These are phyloP conservation scores for Monosporascus cannonballus DNA, from an alignment of 2,329 filamentous ascomycete species.

Conservation along the genomic window DNA sequence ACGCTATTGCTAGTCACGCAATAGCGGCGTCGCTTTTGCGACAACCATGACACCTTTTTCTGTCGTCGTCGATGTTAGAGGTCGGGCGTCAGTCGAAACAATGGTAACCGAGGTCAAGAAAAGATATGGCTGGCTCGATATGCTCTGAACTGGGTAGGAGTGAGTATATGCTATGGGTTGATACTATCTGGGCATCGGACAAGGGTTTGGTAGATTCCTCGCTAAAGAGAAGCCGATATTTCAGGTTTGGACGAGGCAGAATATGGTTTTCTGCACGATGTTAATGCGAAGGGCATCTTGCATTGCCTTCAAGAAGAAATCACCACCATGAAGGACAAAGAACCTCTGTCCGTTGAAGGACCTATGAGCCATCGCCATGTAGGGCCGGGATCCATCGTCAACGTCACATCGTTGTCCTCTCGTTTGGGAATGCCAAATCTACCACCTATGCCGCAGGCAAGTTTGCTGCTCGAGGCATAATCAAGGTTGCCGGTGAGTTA, in stretches of 20 bases:
- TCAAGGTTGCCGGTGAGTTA: constrained; percentile 12
- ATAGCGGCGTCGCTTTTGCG: too few relatives aligned
- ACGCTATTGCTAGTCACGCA: too few relatives aligned
- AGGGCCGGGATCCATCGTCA: constrained; percentile 12
- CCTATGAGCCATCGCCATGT: constrained; percentile 10
- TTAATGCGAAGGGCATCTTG: constrained; percentile 13
- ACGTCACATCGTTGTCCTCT: constrained; percentile 11
- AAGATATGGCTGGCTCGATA: constrained; percentile 2
- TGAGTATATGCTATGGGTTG: neutral
- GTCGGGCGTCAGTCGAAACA: constrained; percentile 5
- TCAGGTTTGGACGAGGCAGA: constrained; percentile 8
- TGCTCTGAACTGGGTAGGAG: constrained; percentile 4
- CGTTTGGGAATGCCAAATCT: constrained; percentile 1
- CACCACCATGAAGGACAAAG: constrained; percentile 11
- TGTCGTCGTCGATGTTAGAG: constrained; percentile 10
- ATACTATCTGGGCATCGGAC: neutral
- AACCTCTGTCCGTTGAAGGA: constrained; percentile 7
- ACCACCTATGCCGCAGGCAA: constrained; percentile 12
- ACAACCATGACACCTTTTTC: constrained; percentile 4
- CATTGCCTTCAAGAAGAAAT: constrained; percentile 16
- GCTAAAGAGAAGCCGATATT: neutral
- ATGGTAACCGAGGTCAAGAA: constrained; percentile 3
- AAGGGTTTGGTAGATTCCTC: constrained; percentile 1
- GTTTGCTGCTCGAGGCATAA: constrained; percentile 10
- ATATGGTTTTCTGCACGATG: constrained; percentile 12